Evolutionary conservation across 352 stramenopile species (phyloP), one percentile per base, ranked within the genome.

Genomic region (Globisporangium emineosum): DNA sequence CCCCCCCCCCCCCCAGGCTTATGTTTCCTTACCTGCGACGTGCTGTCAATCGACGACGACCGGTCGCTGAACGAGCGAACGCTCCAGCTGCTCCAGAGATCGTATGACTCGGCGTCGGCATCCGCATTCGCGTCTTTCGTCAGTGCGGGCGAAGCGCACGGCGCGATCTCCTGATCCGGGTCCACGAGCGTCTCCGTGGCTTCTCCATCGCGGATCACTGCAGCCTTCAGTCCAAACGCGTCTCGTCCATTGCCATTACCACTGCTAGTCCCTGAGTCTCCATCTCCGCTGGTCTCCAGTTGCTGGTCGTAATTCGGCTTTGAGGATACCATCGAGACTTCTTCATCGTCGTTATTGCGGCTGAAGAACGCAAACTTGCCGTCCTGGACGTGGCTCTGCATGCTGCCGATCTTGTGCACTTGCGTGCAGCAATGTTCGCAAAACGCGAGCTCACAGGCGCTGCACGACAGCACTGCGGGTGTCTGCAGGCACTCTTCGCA

Each of bases 401-500:
- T 67, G 25, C 42, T 77, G 57, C 79, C 82, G 61, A 53, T 57
- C 32, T 70, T 60, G 57, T 85, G 79, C 23, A 82, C 66, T 5
- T 66, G 51, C 15, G 69, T 62, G 3, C 71, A 77, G 53, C 83
- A 91, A 6, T 23, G 10, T 8, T 60, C 59, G 50, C 83, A 91
- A 54, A 82, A 72, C 27, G 68, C 55, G 23, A 91, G 69, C 50
- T 81, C 75, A 54, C 82, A 91, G 40, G 72, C 71, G 10, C 54
- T 53, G 52, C 80, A 91, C 32, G 54, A 55, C 42, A 88, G 60
- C 13, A 68, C 67, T 6, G 80, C 80, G 17, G 45, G 5, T 0
- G 27, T 15, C 29, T 52, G 30, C 2, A 42, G 17, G 45, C 83
- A 91, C 53, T 88, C 79, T 37, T 89, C 78, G 54, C 83, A 91